Percentiles rank a stretch among this genome's conserved stretches.
phyloP scores from a whole-genome alignment of 2,329 filamentous ascomycete genomes.

The Parastagonospora avenae region DNA sequence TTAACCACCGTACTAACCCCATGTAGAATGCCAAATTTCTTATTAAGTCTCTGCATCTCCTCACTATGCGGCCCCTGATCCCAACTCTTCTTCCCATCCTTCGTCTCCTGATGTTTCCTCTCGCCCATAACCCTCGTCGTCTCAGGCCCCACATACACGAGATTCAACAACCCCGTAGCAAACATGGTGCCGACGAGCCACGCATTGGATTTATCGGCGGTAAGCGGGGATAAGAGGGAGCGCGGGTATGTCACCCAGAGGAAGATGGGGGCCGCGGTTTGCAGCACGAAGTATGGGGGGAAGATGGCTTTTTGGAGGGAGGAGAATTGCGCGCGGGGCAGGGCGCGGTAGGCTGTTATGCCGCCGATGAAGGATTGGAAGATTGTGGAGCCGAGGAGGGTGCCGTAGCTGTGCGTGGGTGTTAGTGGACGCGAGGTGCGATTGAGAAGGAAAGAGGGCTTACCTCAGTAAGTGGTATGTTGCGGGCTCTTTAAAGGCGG shows the following conservation, averaged over 20 bases:
- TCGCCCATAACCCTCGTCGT: slow-evolving; percentile 76
- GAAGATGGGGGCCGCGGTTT: slow-evolving; percentile 73
- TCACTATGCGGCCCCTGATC: slow-evolving; percentile 79
- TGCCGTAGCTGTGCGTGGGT: slow-evolving; percentile 70
- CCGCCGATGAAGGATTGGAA: slow-evolving; percentile 84
- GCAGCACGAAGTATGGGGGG: slow-evolving; percentile 85
- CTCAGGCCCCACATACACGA: slow-evolving; percentile 72
- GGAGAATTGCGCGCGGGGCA: slow-evolving; percentile 81
- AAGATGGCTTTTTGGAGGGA: slow-evolving; percentile 78
- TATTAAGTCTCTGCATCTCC: slow-evolving; percentile 70
- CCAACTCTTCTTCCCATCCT: slow-evolving; percentile 86
- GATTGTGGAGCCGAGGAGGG: slow-evolving; percentile 81
- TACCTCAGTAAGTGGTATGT: slow-evolving; percentile 81
- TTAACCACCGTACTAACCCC: slow-evolving; percentile 82
- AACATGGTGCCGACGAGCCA: slow-evolving; percentile 73
- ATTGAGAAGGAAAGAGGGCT: neutral
- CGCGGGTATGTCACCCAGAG: slow-evolving; percentile 79
- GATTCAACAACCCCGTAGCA: slow-evolving; percentile 72
- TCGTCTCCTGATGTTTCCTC: slow-evolving; percentile 81
- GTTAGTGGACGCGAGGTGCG: slow-evolving; percentile 14
- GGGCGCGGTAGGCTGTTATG: slow-evolving; percentile 74
- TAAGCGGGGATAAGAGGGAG: slow-evolving; percentile 3
- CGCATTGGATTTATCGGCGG: slow-evolving; percentile 22
- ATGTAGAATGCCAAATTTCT: slow-evolving; percentile 74
- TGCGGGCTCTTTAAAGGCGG: slow-evolving; percentile 63